Evolutionary conservation across 1,139 yeast species (phyloP).

Genomic region (Suhomyces panamericanus): DNA sequence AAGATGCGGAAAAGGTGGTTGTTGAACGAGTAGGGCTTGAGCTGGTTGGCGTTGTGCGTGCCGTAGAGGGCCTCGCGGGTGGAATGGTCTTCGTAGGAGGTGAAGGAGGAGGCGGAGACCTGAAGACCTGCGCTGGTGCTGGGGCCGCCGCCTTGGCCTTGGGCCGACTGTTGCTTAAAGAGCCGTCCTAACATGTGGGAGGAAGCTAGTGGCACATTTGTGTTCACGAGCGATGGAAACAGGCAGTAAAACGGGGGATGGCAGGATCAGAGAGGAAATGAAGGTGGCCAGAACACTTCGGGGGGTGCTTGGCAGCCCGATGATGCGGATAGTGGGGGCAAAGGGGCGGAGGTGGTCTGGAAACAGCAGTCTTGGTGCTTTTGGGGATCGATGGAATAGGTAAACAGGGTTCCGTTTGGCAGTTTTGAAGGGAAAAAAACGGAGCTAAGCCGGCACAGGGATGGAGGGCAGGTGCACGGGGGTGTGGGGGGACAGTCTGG

Average conservation of each 20-base stretch:
- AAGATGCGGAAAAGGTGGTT: conserved; percentile 43
- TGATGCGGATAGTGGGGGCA: neutral
- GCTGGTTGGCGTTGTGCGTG: conserved; percentile 31
- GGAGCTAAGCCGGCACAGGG: too few species aligned
- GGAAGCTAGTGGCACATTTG: neutral
- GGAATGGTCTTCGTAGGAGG: conserved; percentile 43
- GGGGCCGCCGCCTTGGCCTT: conserved; percentile 4
- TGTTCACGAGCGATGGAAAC: neutral
- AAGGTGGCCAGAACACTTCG: too few species aligned
- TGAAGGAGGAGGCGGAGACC: conserved; percentile 10
- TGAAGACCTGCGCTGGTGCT: conserved; percentile 1
- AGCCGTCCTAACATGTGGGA: conserved; percentile 18
- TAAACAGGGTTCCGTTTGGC: too few species aligned
- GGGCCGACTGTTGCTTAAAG: conserved; percentile 14
- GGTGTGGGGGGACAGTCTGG: too few species aligned
- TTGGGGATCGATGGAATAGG: too few species aligned
- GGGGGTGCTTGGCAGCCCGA: too few species aligned
- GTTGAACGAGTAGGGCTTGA: conserved; percentile 35
- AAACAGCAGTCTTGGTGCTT: too few species aligned
- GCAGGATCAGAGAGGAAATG: neutral
- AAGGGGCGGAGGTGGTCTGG: neutral
- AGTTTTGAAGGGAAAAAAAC: too few species aligned
- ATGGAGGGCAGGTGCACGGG: too few species aligned
- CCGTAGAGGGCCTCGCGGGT: conserved; percentile 47
- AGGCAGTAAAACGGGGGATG: neutral